Base-by-base conservation (phyloP, 2,329 filamentous ascomycete genomes). In the Cryphonectria naterciae region DNA sequence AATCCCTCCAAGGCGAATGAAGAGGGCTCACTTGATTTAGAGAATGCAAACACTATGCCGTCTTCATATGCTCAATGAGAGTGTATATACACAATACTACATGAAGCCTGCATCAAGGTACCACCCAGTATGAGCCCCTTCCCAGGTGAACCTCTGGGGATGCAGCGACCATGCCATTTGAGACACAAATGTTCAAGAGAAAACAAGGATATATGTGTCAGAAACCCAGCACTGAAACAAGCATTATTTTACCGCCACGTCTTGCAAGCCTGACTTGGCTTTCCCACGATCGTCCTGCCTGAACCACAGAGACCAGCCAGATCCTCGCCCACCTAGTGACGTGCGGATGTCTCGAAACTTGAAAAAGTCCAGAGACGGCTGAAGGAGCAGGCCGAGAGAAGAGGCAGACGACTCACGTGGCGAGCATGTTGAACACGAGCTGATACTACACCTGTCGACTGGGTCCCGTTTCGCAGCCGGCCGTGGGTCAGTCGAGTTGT, bases 241-340 rank as follows among this genome's bases (percentile, higher is more conserved):
- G 61, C 41, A 32, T 65, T 10, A 65, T 37, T 63, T 70, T 28
- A 43, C 41, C n/a, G 60, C 32, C 65, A 65, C 43, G 35, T 60
- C 62, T 37, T 41, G 52, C 25, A 37, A 43, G 17, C 43, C 39
- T 22, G 28, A 5, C 46, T 41, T 68, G 17, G 19, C 69, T 11
- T 65, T 70, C 37, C 54, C 46, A 19, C 65, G 6, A 2, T 71
- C 70, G 15, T 71, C 67, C 22, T 68, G 22, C n/a, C 56, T 71
- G 37, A 71, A 71, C 70, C 67, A 71, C 52, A 39, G 11, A 15
- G 70, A 71, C 70, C 70, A 71, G 25, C 62, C 70, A 32, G 70
- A 71, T n/a, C 70, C 67, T 35, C 67, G 28, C 28, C 64, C 64
- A 11, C 64, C 64, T 3, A 66, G 64, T 1, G 64, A 66, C 2